Evolutionary conservation across 2,329 filamentous ascomycete species (phyloP).

Genomic region (Claviceps lovelessii): DNA sequence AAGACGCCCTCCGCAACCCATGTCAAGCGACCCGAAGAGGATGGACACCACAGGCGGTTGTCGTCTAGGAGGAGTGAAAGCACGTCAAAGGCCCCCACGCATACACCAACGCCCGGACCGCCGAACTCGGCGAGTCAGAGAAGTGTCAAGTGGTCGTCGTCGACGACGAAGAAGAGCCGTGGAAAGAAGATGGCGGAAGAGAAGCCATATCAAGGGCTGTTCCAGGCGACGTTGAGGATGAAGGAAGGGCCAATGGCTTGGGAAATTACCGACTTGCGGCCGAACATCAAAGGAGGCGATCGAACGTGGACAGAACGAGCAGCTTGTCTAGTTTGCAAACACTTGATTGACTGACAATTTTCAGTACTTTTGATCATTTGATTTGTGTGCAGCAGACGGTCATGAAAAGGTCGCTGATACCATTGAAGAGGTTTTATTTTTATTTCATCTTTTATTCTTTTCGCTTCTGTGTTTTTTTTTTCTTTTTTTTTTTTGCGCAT

Average conservation of each 20-base stretch:
- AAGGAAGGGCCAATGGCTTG: slow-evolving; percentile 33
- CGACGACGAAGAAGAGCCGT: slow-evolving; percentile 20
- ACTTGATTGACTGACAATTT: slow-evolving; percentile 23
- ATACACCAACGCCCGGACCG: slow-evolving; percentile 18
- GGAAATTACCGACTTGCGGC: slow-evolving; percentile 37
- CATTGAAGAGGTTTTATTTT: not conserved
- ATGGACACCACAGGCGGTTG: slow-evolving; percentile 21
- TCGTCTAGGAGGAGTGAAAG: slow-evolving; percentile 21
- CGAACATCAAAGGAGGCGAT: slow-evolving; percentile 31
- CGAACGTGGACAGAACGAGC: slow-evolving; percentile 38
- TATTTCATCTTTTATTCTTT: not conserved
- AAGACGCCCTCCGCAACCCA: slow-evolving; percentile 35
- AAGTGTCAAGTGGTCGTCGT: slow-evolving; percentile 12
- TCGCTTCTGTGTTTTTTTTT: too few species aligned
- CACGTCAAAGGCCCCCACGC: slow-evolving; percentile 15
- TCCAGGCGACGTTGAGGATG: slow-evolving; percentile 35
- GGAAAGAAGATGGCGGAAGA: slow-evolving; percentile 23
- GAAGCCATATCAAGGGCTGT: slow-evolving; percentile 37
- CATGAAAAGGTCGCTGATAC: not conserved
- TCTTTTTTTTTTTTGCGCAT: not conserved
- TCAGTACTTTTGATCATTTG: not conserved
- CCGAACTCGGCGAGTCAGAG: slow-evolving; percentile 12
- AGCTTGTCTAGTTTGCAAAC: slow-evolving; percentile 34
- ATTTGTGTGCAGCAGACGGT: not conserved
- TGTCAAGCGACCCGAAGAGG: slow-evolving; percentile 33